A percentile compares a stretch with the other conserved stretches of the same genome.
phyloP scores from a whole-genome alignment of 345 rosid genomes.

The Eucalyptus sideroxylon region DNA sequence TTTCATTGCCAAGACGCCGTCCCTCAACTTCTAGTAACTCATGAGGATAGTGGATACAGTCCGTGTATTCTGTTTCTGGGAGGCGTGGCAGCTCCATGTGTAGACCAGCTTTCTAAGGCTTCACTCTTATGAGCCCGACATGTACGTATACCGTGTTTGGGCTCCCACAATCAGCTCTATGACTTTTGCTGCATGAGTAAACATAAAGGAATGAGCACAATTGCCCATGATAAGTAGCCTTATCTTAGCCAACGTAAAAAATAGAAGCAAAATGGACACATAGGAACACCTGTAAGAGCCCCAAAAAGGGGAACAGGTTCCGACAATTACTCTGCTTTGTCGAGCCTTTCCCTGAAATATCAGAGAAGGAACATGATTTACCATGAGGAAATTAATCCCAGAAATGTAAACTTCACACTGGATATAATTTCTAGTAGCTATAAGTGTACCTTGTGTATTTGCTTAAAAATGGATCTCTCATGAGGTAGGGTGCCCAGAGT shows the following conservation, averaged over 20 bases:
- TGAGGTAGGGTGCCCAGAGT: constrained; percentile 38
- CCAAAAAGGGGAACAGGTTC: constrained; percentile 70
- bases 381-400: background rate
- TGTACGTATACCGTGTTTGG: constrained; percentile 82
- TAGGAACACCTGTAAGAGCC: constrained; percentile 45
- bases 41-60: background rate
- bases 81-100: background rate
- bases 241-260: background rate
- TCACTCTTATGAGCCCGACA: constrained; percentile 69
- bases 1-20: too few relatives aligned
- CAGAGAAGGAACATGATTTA: background rate
- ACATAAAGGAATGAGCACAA: background rate
- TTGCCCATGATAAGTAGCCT: background rate
- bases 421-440: background rate
- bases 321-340: constrained; percentile 37
- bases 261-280: background rate
- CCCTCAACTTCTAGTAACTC: too few relatives aligned
- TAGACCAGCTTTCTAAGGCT: background rate
- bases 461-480: constrained; percentile 95
- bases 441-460: constrained; percentile 57
- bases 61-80: background rate
- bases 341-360: constrained; percentile 60
- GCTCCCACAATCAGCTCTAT: constrained; percentile 86
- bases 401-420: background rate
- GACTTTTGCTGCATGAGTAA: constrained; percentile 43